Conservation (phyloP, 1,139 yeast species). For the Geotrichum reessii region DNA sequence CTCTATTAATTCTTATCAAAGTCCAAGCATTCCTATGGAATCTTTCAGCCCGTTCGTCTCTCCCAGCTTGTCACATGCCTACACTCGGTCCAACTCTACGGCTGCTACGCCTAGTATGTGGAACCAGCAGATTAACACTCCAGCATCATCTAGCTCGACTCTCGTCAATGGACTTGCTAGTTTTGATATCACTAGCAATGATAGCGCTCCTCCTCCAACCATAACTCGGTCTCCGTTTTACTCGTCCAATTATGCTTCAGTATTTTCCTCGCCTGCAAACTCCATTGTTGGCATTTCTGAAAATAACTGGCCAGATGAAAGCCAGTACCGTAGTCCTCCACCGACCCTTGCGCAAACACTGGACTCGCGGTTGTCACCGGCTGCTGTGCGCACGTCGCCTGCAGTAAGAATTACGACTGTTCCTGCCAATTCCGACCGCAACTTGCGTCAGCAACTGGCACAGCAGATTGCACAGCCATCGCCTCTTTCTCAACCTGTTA, state of each 20-base stretch:
- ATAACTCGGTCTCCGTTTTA: conserved; percentile 9
- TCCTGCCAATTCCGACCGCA: conserved; percentile 16
- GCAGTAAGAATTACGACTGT: conserved; percentile 14
- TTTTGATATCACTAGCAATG: background rate
- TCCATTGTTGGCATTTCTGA: conserved; percentile 14
- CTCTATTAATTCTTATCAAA: conserved; percentile 2
- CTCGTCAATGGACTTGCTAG: background rate
- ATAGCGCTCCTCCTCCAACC: conserved; percentile 2
- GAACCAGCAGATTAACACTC: conserved; percentile 13
- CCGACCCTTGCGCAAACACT: background rate
- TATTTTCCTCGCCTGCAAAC: conserved; percentile 16
- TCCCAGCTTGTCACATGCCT: conserved; percentile 7
- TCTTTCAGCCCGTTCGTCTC: conserved; percentile 14
- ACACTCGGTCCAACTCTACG: conserved; percentile 9
- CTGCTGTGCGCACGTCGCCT: conserved; percentile 6
- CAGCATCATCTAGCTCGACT: background rate
- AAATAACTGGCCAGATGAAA: conserved; percentile 9
- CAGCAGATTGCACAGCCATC: conserved; percentile 14
- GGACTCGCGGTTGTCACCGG: background rate
- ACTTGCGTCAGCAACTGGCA: conserved; percentile 19
- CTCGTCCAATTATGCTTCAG: conserved; percentile 13
- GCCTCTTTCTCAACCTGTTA: background rate
- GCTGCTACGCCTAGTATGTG: background rate
- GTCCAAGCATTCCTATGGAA: conserved; percentile 5
- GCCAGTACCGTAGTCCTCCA: conserved; percentile 9